Evolutionary conservation across 352 stramenopile species (phyloP), one percentile per base, ranked within the genome.

Genomic region (Phytophthora boehmeriae): DNA sequence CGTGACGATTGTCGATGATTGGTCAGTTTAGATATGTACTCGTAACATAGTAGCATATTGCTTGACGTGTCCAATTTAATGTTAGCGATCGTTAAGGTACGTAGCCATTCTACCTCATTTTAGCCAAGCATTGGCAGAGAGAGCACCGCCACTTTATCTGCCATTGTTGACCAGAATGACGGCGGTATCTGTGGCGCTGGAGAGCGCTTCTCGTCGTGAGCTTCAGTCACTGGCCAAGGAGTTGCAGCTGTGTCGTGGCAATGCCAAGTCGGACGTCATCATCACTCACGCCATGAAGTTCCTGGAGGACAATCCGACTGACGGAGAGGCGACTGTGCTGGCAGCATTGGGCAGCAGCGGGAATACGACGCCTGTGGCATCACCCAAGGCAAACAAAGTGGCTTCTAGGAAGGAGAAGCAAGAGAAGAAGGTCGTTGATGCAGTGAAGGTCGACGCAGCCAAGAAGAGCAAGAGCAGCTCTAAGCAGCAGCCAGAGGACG

Each of bases 251-350:
- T 91, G 82, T 41, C 74, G 71, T 36, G 82, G 69, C 23, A 91
- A 91, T 46, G 74, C 76, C 59, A 89, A 89, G 67, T 87, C 77
- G 14, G 77, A 90, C 41, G 73, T 88, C 36, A 88, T 90, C 48
- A 39, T 84, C 25, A 54, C 75, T 49, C 69, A 84, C 47, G 62
- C 80, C 17, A 55, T 70, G 50, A 41, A 76, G 30, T 86, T 86
- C 54, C 48, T 89, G 45, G 54, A 70, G 22, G 44, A 66, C 9
- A 63, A 83, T 54, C 56, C 70, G 5, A 49, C 47, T 20, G 63
- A 88, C 32, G 81, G 78, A 23, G 75, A 80, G 36, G 25, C 68
- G 53, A 63, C 55, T 11, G 59, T 90, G 48, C 41, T 73, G 16
- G 39, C 27, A 8, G 53, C 51, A 38, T 43, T 90, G 50, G 54